Conservation (phyloP, 164 flowering plant species). For the Brasenia schreberi region DNA sequence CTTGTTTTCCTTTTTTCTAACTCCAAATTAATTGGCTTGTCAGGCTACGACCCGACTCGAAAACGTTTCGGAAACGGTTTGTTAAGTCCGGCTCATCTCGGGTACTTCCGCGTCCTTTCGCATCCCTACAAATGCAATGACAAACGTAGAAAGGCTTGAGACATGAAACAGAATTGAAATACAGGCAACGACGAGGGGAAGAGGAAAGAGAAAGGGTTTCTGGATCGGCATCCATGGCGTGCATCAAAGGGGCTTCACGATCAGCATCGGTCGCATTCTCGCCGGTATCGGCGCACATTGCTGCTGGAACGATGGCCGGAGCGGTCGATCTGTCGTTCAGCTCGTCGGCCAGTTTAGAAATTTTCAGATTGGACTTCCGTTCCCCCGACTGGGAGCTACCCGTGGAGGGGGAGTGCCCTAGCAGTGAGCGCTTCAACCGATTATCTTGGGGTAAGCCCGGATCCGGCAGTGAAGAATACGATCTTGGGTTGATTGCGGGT, state of each 20-base stretch:
- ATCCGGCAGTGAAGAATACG: constrained; percentile 47
- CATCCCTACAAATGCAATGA: no score
- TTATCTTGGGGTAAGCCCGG: constrained; percentile 71
- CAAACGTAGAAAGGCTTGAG: no score
- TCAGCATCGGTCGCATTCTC: constrained; percentile 84
- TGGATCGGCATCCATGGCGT: constrained; percentile 33
- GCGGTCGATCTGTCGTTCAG: constrained; percentile 91
- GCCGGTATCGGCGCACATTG: constrained; percentile 82
- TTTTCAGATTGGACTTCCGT: constrained; percentile 79
- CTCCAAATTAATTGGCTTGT: no score
- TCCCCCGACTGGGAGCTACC: constrained; percentile 70
- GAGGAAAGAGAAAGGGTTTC: neutral
- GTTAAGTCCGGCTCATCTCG: no score
- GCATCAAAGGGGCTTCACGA: constrained; percentile 61
- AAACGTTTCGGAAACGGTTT: no score
- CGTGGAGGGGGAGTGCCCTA: constrained; percentile 40
- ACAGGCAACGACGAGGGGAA: no score
- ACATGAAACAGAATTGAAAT: no score
- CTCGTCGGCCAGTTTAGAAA: constrained; percentile 77
- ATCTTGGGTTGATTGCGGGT: constrained; percentile 81
- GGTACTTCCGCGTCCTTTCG: no score
- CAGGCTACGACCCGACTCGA: no score
- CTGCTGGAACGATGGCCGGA: constrained; percentile 97
- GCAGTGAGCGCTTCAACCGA: constrained; percentile 79
- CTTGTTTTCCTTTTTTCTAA: no score